phyloP scores from a whole-genome alignment of 495 filamentous ascomycete species.

The Daldinia grandis region DNA sequence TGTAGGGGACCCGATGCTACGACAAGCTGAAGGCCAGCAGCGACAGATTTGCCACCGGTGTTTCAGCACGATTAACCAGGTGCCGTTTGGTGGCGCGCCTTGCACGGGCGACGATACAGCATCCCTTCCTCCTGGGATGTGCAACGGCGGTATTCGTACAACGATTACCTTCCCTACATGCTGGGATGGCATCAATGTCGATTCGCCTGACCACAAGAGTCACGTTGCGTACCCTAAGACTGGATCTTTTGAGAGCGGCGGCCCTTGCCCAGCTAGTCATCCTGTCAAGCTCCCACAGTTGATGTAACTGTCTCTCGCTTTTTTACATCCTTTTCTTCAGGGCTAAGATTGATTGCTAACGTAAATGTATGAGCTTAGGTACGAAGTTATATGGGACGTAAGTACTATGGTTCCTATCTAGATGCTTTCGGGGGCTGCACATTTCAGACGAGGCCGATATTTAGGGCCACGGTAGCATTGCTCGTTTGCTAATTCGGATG shows the following conservation, averaged over 20 bases:
- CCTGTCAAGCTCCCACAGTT: constrained; percentile 49
- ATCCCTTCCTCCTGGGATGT: constrained; percentile 42
- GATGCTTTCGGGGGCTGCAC: neutral
- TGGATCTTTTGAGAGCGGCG: constrained; percentile 45
- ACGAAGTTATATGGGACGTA: constrained; percentile 52
- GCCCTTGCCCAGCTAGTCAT: constrained; percentile 50
- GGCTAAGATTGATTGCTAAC: no score
- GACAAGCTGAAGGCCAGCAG: constrained; percentile 49
- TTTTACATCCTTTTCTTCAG: no score
- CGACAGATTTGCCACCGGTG: constrained; percentile 52
- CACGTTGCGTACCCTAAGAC: constrained; percentile 49
- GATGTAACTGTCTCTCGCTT: constrained; percentile 31
- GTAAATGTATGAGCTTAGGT: no score
- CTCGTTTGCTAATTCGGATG: neutral
- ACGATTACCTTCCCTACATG: constrained; percentile 54
- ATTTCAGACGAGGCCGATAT: neutral
- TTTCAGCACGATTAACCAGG: constrained; percentile 45
- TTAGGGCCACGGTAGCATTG: neutral
- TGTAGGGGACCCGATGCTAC: constrained; percentile 66
- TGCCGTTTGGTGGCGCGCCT: constrained; percentile 46
- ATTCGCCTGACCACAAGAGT: constrained; percentile 50
- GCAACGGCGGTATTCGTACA: constrained; percentile 48
- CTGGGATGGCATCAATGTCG: constrained; percentile 54
- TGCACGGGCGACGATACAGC: constrained; percentile 51
- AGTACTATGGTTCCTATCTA: constrained; percentile 2